Base-by-base conservation (phyloP, 176 grass and related monocot genomes). In the Phoenix roebelenii region DNA sequence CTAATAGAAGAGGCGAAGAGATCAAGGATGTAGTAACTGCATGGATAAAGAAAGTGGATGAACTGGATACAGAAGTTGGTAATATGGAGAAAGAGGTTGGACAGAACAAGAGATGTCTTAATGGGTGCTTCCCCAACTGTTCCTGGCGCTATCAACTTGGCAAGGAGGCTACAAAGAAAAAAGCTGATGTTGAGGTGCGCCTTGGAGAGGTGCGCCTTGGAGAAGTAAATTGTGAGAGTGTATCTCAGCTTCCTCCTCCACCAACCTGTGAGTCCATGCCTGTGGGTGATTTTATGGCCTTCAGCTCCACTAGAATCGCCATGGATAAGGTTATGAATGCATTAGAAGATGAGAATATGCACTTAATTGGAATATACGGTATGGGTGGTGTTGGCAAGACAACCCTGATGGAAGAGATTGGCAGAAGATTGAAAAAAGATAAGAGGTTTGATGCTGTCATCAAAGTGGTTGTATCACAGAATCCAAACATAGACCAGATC, bases 331-430 rank as follows among this genome's bases (percentile, higher is more conserved):
- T 78, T 7, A 70, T 64, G 5, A 39, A 32, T 18, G 65, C 65
- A 16, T 7, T 71, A n/a, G 26, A 64, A 10, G 57, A 78, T 64
- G 75, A 39, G 16, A 70, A 69, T 1, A 53, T 12, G n/a, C 16
- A 62, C 52, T 0, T 70, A 2, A 57, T 77, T 54, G 58, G 57
- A 25, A 62, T 77, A 61, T 77, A 77, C 30, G 75, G 75, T 10
- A 70, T 69, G 57, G 29, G 75, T 22, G 66, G 75, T 26, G 67
- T 78, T 0, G 75, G 75, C 20, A 78, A 78, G 51, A 78, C 56
- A 12, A 63, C 51, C 16, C 49, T 78, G 53, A 44, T 78, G 28
- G 58, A 63, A 5, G 19, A 58, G 49, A 64, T 78, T 30, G 57
- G 66, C 19, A 26, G 52, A 49, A 67, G 1, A 35, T 16, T 71